These are phyloP conservation scores for Phytophthora gonapodyides DNA, from an alignment of 352 stramenopile genomes.

Conservation along the genomic window DNA sequence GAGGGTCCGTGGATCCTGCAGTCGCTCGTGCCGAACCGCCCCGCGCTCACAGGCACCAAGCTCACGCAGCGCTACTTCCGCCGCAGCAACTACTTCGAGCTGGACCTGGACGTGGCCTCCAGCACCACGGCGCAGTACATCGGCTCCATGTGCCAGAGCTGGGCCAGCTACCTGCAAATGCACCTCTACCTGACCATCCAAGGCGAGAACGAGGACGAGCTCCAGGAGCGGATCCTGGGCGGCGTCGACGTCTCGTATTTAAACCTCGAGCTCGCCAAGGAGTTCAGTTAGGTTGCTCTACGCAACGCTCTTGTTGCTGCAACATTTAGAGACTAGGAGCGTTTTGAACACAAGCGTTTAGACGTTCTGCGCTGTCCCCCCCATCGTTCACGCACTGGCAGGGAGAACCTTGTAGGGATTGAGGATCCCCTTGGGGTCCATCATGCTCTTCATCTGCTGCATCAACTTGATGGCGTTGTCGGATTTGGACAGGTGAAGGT, in stretches of 20 bases:
- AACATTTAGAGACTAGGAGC: constrained; percentile 22
- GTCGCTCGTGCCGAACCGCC: constrained; percentile 79
- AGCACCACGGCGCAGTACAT: constrained; percentile 80
- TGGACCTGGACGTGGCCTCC: constrained; percentile 86
- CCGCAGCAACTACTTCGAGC: constrained; percentile 82
- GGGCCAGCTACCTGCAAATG: constrained; percentile 70
- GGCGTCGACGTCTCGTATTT: constrained; percentile 63
- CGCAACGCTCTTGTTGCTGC: constrained; percentile 9
- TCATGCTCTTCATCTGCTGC: constrained; percentile 92
- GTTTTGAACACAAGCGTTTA: constrained; percentile 15
- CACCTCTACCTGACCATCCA: constrained; percentile 85
- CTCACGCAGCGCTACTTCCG: constrained; percentile 88
- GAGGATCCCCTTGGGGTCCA: constrained; percentile 96
- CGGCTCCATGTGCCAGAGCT: constrained; percentile 80
- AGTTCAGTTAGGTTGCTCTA: constrained; percentile 32
- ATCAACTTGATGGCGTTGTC: constrained; percentile 89
- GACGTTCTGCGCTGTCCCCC: constrained; percentile 5
- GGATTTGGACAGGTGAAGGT: constrained; percentile 88
- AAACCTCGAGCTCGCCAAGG: constrained; percentile 54
- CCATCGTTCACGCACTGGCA: constrained; percentile 6
- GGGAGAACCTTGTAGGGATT: constrained; percentile 96
- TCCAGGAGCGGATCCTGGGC: constrained; percentile 75
- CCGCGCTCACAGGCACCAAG: constrained; percentile 84
- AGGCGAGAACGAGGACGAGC: constrained; percentile 66
- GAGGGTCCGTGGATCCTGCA: constrained; percentile 87